Base-by-base conservation (phyloP, 1,284 basidiomycete genomes). In the Leccinum variabile region DNA sequence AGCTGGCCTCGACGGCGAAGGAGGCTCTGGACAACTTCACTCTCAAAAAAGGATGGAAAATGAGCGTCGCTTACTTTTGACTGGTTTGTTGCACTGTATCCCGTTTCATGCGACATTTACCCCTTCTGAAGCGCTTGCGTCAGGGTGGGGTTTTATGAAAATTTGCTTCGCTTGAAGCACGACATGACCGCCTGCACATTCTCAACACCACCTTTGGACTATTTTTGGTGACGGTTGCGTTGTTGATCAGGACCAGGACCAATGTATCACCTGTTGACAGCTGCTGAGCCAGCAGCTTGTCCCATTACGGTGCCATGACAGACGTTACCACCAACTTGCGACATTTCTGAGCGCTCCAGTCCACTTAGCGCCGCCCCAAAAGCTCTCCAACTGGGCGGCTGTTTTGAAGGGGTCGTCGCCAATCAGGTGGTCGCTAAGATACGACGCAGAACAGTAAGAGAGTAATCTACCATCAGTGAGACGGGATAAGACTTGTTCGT, bases 21-120 rank as follows among this genome's bases (percentile, higher is more conserved):
- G 85, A 89, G 60, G 91, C 89, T 7, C 73, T 95, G 65, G 83
- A 94, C 73, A 88, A 87, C 59, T 94, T 93, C 75, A 83, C 88
- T 41, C 78, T 95, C 64, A 92, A 92, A 78, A 89, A 90, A 69
- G 90, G 85, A 53, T 92, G 90, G 87, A 78, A 84, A 65, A 92
- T 94, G 90, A 82, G 82, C 59, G 91, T 94, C 61, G 82, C 80
- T 58, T 91, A 86, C 76, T 84, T 88, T 70, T 90, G 78, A 84
- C 67, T 57, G 69, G 70, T 58, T 59, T 66, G 56, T 55, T 60
- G 61, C 59, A 54, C 28, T 61, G 60, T 64, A 62, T 58, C 56
- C 28, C 46, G 57, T 63, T 33, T 11, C 46, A n/a, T 56, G 37
- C 35, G 54, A 54, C 44, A 11, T 54, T 28, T 46, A 30, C 41